Base-by-base conservation (phyloP, 2,329 filamentous ascomycete genomes). In the Ceratocystis cacaofunesta region DNA sequence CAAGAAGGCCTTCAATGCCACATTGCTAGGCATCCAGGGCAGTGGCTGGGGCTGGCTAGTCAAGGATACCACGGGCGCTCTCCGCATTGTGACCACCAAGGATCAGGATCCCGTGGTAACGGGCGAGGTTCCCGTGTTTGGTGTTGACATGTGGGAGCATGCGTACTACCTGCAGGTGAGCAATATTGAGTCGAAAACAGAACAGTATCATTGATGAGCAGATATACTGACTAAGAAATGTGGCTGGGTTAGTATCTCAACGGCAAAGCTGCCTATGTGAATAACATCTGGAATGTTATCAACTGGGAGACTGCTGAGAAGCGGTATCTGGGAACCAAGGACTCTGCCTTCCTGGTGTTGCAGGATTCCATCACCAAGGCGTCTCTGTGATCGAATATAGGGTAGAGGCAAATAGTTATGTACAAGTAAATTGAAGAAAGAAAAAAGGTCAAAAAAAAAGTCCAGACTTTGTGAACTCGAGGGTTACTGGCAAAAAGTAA, bases 141-240 rank as follows among this genome's bases (percentile, higher is more conserved):
- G 89, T 0, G 80, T 95, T 1, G 90, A 95, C 73, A 92, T 95
- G 84, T 95, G 90, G 90, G 90, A 95, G 77, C 90, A 95, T 77
- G 90, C 90, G 0, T 95, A 95, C 73, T 95, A 95, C 72, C 76
- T 95, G 19, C 89, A 90, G 79, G 84, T 86, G 68, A 69, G 77
- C 71, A 43, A 43, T n/a, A 60, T 36, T 32, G 55, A 58, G 55
- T 2, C 55, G n/a, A n/a, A 36, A 58, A 17, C 25, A n/a, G 4
- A 58, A 3, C 12, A 17, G 44, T n/a, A 15, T n/a, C 19, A 62
- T n/a, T 48, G 17, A 48, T 30, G 17, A 41, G 36, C 12, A 41
- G 15, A n/a, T 58, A n/a, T 58, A 19, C 55, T 58, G 17, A 50
- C 28, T 2, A 44, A 7, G 0, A 12, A 1, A 22, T 25, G 64